These are phyloP conservation scores for Trypanosoma lewisi DNA, from an alignment of 208 protist genomes.

Conservation along the genomic window DNA sequence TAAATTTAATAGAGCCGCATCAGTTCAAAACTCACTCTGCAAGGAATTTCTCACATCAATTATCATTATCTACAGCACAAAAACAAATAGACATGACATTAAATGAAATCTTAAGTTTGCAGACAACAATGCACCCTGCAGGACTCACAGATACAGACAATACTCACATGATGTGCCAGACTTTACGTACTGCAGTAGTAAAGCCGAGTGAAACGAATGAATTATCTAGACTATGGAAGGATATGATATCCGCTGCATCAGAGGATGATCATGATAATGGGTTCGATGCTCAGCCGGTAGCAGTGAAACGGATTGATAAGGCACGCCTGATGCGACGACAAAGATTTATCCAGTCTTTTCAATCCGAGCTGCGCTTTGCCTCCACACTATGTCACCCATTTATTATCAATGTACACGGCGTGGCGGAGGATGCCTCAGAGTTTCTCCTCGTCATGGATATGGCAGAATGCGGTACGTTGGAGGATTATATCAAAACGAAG, in stretches of 20 bases:
- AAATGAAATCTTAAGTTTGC: too few species aligned
- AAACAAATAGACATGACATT: too few species aligned
- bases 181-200: neutral
- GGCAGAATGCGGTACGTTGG: conserved; percentile 66
- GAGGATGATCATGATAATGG: too few species aligned
- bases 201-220: neutral
- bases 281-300: conserved; percentile 35
- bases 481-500: conserved; percentile 50
- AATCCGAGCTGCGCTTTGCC: conserved; percentile 66
- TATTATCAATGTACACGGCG: conserved; percentile 66
- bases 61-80: too few species aligned
- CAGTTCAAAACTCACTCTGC: too few species aligned
- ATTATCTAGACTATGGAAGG: neutral
- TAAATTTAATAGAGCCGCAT: too few species aligned
- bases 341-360: conserved; percentile 46
- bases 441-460: conserved; percentile 81
- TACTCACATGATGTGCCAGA: neutral
- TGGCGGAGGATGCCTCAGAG: conserved; percentile 48
- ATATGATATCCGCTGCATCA: neutral
- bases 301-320: conserved; percentile 76
- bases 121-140: too few species aligned
- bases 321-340: conserved; percentile 34
- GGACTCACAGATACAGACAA: neutral
- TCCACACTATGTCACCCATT: conserved; percentile 61
- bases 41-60: too few species aligned